Base-by-base conservation (phyloP, 1,284 basidiomycete genomes). In the Leccinum subspadiceum region DNA sequence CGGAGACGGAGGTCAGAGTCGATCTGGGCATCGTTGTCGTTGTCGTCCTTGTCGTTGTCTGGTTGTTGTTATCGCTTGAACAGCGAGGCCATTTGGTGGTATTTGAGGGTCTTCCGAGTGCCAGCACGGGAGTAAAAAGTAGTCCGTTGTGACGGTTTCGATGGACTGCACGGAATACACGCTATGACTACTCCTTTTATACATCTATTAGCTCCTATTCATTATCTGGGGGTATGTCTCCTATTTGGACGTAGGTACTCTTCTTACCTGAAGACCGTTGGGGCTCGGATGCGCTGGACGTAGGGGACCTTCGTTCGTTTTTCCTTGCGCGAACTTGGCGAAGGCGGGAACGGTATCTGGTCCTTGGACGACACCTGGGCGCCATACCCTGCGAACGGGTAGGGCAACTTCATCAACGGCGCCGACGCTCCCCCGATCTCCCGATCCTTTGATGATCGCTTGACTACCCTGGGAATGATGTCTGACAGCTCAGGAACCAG, bases 1-100 rank as follows among this genome's bases (percentile, higher is more conserved):
- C 93, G 85, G 57, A 97, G 81, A 35, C 92, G 87, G 7, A 94
- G 81, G 68, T 93, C 87, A 13, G 92, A 90, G 79, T 96, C 93
- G 67, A 95, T 89, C 57, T 78, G 79, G 49, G 60, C 63, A 59
- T 75, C 69, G 76, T 84, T 80, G 68, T 85, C 82, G 66, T 81
- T 70, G 65, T 85, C 83, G 67, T 81, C 71, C 65, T 87, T 83
- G 71, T 79, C 20, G 12, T 79, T 77, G 56, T 79, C 64, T 24
- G 62, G 57, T 13, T 66, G 68, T 1, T 58, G 59, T 22, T 69
- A 59, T 24, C 75, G 74, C 60, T 65, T 75, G 65, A 74, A 74
- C 12, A 62, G 58, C 22, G 73, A 70, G 26, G 67, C 60, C 75
- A 73, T 76, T 58, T 39, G 8, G 44, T 56, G 61, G 56, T 57